Evolutionary conservation across 176 grass and related monocot genomes (phyloP).

Genomic region (Chloris gayana): DNA sequence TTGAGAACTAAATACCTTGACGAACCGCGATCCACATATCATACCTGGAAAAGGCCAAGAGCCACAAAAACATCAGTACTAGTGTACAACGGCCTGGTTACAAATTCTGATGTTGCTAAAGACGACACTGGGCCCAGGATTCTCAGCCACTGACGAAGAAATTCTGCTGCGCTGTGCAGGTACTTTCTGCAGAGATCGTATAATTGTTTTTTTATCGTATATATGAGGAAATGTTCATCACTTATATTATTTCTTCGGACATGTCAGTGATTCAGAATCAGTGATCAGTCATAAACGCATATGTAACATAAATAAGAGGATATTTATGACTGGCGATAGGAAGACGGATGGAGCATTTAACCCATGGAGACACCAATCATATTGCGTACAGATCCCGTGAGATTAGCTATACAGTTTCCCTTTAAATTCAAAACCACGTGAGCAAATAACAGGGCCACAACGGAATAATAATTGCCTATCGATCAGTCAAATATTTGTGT

Average conservation of each 20-base stretch:
- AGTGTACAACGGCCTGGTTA: neutral
- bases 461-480: neutral
- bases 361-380: neutral
- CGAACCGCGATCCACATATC: slow-evolving; percentile 35
- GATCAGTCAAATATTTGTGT: neutral
- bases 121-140: slow-evolving; percentile 24
- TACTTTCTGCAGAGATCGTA: neutral
- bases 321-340: neutral
- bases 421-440: slow-evolving; percentile 6
- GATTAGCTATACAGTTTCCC: neutral
- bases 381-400: neutral
- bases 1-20: slow-evolving; percentile 8
- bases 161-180: neutral
- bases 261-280: too few relatives aligned
- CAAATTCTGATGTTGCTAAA: neutral
- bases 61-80: neutral
- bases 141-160: slow-evolving; percentile 9
- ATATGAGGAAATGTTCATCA: too few relatives aligned
- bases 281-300: too few relatives aligned
- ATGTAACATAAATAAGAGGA: too few relatives aligned
- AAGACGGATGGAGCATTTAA: neutral
- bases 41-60: neutral
- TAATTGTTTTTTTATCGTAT: too few relatives aligned
- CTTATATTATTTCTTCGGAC: too few relatives aligned
- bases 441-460: slow-evolving; percentile 2